A percentile compares a stretch with the other conserved stretches of the same genome.
Evolutionary conservation across 371 early-diverging fungal genomes (phyloP).

Genomic region (Dichotomocladium elegans): DNA sequence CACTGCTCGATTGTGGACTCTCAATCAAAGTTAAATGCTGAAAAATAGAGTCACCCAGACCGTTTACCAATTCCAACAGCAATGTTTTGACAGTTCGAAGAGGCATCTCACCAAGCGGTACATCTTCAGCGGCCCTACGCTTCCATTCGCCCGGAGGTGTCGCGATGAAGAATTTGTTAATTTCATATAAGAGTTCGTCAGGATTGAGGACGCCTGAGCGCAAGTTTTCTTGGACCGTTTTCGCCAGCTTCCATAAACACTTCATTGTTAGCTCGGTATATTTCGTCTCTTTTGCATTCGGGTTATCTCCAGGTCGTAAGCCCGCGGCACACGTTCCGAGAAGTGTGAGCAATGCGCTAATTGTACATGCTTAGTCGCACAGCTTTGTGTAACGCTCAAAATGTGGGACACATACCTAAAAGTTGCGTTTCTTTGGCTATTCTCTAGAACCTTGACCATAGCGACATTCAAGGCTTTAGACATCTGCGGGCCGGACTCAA

Average conservation of each 20-base stretch:
- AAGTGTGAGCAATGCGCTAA: conserved; percentile 56
- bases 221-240: conserved; percentile 71
- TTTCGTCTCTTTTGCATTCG: conserved; percentile 57
- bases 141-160: conserved; percentile 88
- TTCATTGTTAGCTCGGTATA: conserved; percentile 92
- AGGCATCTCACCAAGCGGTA: conserved; percentile 88
- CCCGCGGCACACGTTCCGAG: conserved; percentile 45
- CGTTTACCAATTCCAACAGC: conserved; percentile 70
- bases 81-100: conserved; percentile 92
- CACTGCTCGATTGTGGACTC: conserved; percentile 58
- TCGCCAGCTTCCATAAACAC: conserved; percentile 94
- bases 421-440: conserved; percentile 71
- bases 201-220: conserved; percentile 44
- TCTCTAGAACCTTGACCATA: conserved; percentile 86
- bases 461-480: conserved; percentile 81
- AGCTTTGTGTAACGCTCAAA: too few species aligned
- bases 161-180: conserved; percentile 78
- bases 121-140: conserved; percentile 63
- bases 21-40: conserved; percentile 62
- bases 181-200: conserved; percentile 64
- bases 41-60: conserved; percentile 60
- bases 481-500: conserved; percentile 65
- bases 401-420: conserved; percentile 48
- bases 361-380: too few species aligned
- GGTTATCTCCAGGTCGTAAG: conserved; percentile 48